Evolutionary conservation across 331 rosid genomes (phyloP), one percentile per base, ranked within the genome.

Genomic region (Quercus lobata): DNA sequence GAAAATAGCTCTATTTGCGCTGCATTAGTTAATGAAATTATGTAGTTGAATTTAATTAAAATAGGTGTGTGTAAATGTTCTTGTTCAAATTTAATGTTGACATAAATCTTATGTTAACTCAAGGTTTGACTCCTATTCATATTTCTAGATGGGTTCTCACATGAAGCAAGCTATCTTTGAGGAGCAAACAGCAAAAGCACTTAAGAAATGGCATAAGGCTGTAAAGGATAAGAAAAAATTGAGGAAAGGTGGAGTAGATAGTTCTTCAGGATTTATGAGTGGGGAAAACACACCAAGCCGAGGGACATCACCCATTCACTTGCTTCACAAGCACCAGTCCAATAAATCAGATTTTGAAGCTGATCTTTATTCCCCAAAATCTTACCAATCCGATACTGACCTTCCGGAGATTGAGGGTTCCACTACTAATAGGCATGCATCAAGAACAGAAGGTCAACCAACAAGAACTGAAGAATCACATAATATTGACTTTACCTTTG

Each of bases 91-190:
- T 14, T 49, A 49, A 49, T 49, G 18, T 49, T 49, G 17, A 49
- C 54, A 14, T 49, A 49, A 12, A 49, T 49, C 18, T 49, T 12
- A 14, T 12, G 54, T 14, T 49, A 49, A 12, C 54, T 12, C 54
- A 3, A 49, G 54, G 54, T 49, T 60, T 60, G 32, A 60, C 32
- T 24, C 32, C 66, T 60, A 1, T 60, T 60, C 32, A 24, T 9
- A 24, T 60, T 60, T 82, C 66, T 74, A 92, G 97, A 90, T 92
- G 97, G 97, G 94, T 56, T 86, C 94, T 44, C 95, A 87, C 83
- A 86, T 84, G 97, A 90, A 92, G 80, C 85, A 57, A 77, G 70
- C 92, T 74, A 89, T 89, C 5, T 92, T 92, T 69, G 92, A 90
- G 84, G 91, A 92, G 74, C 95, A 90, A 86, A 90, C 93, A 0